Base-by-base conservation (phyloP, 768 basidiomycete genomes). In the Myochromella boudieri region DNA sequence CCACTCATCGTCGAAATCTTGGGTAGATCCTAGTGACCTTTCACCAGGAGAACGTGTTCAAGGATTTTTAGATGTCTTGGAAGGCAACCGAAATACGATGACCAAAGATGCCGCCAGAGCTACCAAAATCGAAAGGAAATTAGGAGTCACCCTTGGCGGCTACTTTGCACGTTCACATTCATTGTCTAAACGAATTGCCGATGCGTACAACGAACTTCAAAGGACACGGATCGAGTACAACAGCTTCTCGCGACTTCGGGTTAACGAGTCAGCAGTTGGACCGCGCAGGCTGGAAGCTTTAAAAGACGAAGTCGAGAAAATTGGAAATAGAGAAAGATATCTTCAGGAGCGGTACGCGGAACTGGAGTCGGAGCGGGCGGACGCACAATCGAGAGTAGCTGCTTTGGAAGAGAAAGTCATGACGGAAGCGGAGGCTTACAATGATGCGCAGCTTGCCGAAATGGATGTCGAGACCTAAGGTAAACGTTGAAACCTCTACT, bases 261-360 rank as follows among this genome's bases (percentile, higher is more conserved):
- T 70, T 37, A 82, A 85, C 57, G 97, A 99, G 70, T 64, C 70
- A 18, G 85, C 78, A 1, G 80, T 82, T 42, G 91, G 87, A 3
- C 94, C 95, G 8, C 77, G 82, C 44, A 70, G 95, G 34, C 75
- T 93, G 41, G 83, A 82, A 38, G 70, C 75, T n/a, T 76, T 97
- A 55, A 82, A 82, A 62, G 91, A 92, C 57, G 95, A 97, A 62
- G 95, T 97, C 18, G 85, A 87, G 28, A 73, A 69, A 52, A 74
- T 98, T 22, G 86, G 91, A 62, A 69, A 75, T 48, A 74, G 89
- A 55, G 97, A 97, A 68, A 70, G 76, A 44, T 66, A 80, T 56
- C 68, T 97, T 55, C 97, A 99, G 68, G 78, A 78, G 54, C 71
- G 82, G 39, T 97, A 95, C 65, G 82, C 80, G n/a, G 94, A 94